Percentiles rank a stretch among this genome's conserved stretches.
Evolutionary conservation across 192 early-diverging fungal genomes (phyloP).

Genomic region (Gryganskiella cystojenkinii): DNA sequence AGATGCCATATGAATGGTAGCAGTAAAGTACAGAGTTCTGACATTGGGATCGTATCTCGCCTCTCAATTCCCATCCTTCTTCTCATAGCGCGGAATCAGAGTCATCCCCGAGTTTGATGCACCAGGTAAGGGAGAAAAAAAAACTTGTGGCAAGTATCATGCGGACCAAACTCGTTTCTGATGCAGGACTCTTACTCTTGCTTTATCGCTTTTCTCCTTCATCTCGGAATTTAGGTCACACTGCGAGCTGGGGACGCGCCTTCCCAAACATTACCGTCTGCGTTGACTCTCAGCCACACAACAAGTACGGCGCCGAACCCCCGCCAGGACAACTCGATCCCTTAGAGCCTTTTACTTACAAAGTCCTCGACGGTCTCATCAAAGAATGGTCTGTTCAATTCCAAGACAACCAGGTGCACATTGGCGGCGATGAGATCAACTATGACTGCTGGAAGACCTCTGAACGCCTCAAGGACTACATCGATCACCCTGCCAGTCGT

Average conservation of each 20-base stretch:
- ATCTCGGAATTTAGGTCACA: too few relatives aligned
- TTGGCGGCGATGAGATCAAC: conserved; percentile 85
- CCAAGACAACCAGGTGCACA: conserved; percentile 77
- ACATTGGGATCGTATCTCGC: neutral
- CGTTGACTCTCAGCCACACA: conserved; percentile 61
- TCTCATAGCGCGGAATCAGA: conserved; percentile 76
- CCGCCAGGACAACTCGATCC: conserved; percentile 90
- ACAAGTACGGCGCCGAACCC: conserved; percentile 63
- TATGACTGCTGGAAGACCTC: conserved; percentile 72
- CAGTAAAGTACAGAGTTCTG: too few relatives aligned
- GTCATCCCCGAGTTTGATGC: conserved; percentile 95
- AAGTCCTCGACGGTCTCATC: conserved; percentile 71
- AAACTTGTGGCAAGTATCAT: too few relatives aligned
- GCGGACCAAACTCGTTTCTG: too few relatives aligned
- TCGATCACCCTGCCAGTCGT: conserved; percentile 9
- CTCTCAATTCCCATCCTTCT: neutral
- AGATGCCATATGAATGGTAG: too few relatives aligned
- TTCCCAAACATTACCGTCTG: conserved; percentile 67
- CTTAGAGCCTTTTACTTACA: conserved; percentile 70
- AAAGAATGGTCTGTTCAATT: conserved; percentile 76
- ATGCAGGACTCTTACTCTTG: too few relatives aligned
- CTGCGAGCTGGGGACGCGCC: conserved; percentile 54
- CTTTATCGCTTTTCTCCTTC: too few relatives aligned
- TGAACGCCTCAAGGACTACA: conserved; percentile 49
- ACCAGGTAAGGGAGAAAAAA: too few relatives aligned